Evolutionary conservation across 345 rosid genomes (phyloP).

Genomic region (Hirschfeldia incana): DNA sequence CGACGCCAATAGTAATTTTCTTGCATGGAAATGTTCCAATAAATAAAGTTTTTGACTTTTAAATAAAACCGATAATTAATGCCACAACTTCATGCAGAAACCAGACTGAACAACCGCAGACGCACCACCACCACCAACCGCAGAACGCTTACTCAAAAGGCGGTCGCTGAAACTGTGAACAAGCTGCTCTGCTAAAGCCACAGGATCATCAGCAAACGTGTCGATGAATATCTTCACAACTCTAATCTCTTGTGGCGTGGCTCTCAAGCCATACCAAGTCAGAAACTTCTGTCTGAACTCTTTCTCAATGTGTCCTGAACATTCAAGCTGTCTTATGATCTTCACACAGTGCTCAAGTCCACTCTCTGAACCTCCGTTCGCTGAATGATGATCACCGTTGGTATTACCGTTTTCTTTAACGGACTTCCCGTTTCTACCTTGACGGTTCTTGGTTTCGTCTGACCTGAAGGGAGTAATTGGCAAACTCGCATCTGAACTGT

Average conservation of each 20-base stretch:
- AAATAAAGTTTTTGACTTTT: slow-evolving; percentile 14
- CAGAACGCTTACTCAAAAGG: slow-evolving; percentile 58
- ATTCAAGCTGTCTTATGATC: slow-evolving; percentile 83
- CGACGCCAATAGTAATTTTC: slow-evolving; percentile 14
- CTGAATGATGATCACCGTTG: slow-evolving; percentile 33
- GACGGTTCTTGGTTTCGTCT: slow-evolving; percentile 56
- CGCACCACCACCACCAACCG: slow-evolving; percentile 29
- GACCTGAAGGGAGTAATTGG: slow-evolving; percentile 86
- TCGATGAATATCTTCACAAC: slow-evolving; percentile 84
- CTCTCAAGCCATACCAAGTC: slow-evolving; percentile 93
- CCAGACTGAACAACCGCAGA: slow-evolving; percentile 80
- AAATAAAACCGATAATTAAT: slow-evolving; percentile 37
- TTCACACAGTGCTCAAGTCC: slow-evolving; percentile 85
- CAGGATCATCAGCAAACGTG: slow-evolving; percentile 72
- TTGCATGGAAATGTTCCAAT: slow-evolving; percentile 27
- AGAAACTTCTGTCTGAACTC: slow-evolving; percentile 93
- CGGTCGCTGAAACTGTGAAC: slow-evolving; percentile 76
- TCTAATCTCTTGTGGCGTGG: slow-evolving; percentile 76
- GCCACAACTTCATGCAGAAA: slow-evolving; percentile 98
- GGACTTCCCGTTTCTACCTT: slow-evolving; percentile 54
- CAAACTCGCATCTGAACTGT: slow-evolving; percentile 21
- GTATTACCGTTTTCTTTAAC: slow-evolving; percentile 38
- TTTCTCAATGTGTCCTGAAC: slow-evolving; percentile 85
- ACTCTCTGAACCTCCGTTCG: slow-evolving; percentile 37
- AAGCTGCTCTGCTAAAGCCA: slow-evolving; percentile 91